These are phyloP conservation scores for Fomitopsis palustris DNA, from an alignment of 1,284 basidiomycete genomes.

Conservation along the genomic window DNA sequence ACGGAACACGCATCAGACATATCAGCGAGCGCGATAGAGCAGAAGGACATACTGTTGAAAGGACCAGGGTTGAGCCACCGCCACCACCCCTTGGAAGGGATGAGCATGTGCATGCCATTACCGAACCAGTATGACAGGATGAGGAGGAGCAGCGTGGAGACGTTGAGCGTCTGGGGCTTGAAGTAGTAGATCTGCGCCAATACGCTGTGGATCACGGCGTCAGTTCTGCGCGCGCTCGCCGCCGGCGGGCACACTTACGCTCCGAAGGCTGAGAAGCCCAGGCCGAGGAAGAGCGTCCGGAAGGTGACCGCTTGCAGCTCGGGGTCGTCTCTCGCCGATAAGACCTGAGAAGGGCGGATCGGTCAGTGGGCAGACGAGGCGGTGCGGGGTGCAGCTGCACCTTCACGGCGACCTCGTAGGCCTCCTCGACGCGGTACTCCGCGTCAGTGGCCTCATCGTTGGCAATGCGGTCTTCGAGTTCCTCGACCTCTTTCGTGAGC, in stretches of 20 bases:
- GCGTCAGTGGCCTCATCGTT: slow-evolving; percentile 28
- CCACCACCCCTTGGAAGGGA: slow-evolving; percentile 33
- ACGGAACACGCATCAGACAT: not conserved
- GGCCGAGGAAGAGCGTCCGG: slow-evolving; percentile 33
- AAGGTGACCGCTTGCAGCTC: slow-evolving; percentile 35
- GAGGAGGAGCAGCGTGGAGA: slow-evolving; percentile 33
- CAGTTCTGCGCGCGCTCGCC: not conserved
- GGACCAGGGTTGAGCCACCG: slow-evolving; percentile 41
- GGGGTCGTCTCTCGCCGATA: slow-evolving; percentile 36
- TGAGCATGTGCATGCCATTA: slow-evolving; percentile 28
- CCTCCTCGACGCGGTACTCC: slow-evolving; percentile 32
- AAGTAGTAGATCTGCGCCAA: slow-evolving; percentile 37
- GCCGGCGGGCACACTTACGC: slow-evolving; percentile 20
- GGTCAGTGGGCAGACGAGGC: not conserved
- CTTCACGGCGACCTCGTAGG: slow-evolving; percentile 36
- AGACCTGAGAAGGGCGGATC: slow-evolving; percentile 21
- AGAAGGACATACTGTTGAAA: slow-evolving; percentile 34
- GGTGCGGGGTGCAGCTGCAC: slow-evolving; percentile 5
- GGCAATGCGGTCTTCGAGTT: slow-evolving; percentile 35
- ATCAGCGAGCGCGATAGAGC: not conserved
- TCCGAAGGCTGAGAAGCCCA: slow-evolving; percentile 35
- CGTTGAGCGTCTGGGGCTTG: slow-evolving; percentile 35
- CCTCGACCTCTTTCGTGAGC: slow-evolving; percentile 28
- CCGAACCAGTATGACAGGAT: slow-evolving; percentile 37
- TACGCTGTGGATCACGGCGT: slow-evolving; percentile 26